Evolutionary conservation across 2,329 filamentous ascomycete species (phyloP).

Genomic region (Fusarium caatingaense): DNA sequence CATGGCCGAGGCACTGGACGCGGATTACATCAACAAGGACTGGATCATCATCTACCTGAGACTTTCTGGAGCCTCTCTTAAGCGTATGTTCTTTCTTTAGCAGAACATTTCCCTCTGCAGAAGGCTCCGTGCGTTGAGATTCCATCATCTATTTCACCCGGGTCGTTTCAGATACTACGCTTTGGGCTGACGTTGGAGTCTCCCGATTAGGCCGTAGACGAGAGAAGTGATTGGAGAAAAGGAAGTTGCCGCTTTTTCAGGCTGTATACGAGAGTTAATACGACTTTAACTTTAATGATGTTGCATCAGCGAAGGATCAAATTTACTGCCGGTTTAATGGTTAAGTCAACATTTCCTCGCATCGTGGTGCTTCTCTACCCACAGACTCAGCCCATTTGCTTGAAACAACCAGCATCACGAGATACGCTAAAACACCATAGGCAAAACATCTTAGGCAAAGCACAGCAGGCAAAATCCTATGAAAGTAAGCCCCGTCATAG

Average conservation of each 20-base stretch:
- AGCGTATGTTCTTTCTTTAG: constrained; percentile 2
- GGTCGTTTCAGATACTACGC: constrained; percentile 17
- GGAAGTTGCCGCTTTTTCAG: not conserved
- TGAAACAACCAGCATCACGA: constrained; percentile 12
- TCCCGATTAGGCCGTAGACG: not conserved
- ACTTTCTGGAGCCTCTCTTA: not conserved
- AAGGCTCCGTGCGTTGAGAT: not conserved
- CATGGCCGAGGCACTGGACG: not conserved
- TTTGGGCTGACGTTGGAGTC: constrained; percentile 2
- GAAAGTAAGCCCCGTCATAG: not conserved
- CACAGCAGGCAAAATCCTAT: not conserved
- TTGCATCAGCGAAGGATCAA: not conserved
- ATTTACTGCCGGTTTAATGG: not conserved
- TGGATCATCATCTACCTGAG: constrained; percentile 11
- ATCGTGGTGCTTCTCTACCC: not conserved
- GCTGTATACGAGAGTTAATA: not conserved
- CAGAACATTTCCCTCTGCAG: not conserved
- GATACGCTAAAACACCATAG: not conserved
- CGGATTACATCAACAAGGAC: not conserved
- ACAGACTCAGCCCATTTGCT: not conserved
- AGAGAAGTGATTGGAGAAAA: not conserved
- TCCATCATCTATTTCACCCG: constrained; percentile 19
- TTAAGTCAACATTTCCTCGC: not conserved
- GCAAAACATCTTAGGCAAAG: not conserved
- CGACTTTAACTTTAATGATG: not conserved